Conservation (phyloP, 2,329 filamentous ascomycete species). For the Fusarium concolor region DNA sequence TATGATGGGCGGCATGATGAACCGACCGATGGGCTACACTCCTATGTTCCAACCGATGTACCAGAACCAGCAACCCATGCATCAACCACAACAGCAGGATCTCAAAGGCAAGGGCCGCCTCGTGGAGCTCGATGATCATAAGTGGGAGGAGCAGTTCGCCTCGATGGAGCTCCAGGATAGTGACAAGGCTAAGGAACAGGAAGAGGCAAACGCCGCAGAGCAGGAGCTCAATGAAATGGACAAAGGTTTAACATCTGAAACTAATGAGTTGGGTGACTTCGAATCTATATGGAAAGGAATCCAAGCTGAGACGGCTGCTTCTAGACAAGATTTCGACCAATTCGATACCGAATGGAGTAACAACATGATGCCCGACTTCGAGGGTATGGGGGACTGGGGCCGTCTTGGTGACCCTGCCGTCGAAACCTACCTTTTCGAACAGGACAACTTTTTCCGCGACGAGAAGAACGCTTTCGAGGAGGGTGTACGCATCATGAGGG, state of each 20-base stretch:
- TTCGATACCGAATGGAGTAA: conserved; percentile 84
- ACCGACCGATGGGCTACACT: conserved; percentile 64
- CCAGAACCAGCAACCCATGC: conserved; percentile 55
- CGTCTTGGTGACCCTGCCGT: conserved; percentile 79
- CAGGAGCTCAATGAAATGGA: conserved; percentile 90
- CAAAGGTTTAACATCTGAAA: conserved; percentile 73
- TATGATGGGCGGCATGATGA: conserved; percentile 67
- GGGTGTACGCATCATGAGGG: conserved; percentile 90
- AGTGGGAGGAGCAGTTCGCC: conserved; percentile 97
- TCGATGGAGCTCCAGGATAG: conserved; percentile 80
- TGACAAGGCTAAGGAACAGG: conserved; percentile 65
- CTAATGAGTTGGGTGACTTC: conserved; percentile 84
- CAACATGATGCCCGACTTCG: conserved; percentile 67
- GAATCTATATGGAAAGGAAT: conserved; percentile 90
- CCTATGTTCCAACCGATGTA: conserved; percentile 67
- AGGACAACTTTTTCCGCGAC: conserved; percentile 89
- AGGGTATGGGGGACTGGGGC: conserved; percentile 72
- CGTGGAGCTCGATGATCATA: conserved; percentile 90
- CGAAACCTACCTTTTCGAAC: conserved; percentile 93
- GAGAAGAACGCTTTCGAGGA: conserved; percentile 90
- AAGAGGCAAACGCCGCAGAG: conserved; percentile 79
- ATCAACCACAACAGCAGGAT: conserved; percentile 62
- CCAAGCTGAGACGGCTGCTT: conserved; percentile 77
- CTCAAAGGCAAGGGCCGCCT: conserved; percentile 89
- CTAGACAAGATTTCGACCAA: conserved; percentile 73